A percentile compares a stretch with the other conserved stretches of the same genome.
Conservation (phyloP, 495 filamentous ascomycete species). For the Podospora pseudoanserina region DNA sequence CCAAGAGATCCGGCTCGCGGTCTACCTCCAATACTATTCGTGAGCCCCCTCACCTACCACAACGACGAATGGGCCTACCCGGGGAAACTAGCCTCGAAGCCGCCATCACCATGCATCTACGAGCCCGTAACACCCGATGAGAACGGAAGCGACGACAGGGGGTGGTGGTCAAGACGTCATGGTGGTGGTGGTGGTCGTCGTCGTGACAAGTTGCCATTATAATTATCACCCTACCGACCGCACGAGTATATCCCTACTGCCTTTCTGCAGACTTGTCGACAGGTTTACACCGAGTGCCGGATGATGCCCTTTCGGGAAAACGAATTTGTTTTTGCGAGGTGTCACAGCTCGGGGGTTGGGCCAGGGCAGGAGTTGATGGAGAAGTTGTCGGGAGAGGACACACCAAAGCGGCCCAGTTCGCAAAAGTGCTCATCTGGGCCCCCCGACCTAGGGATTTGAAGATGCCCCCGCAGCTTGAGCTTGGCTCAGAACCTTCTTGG, state of each 20-base stretch:
- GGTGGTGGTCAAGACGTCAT: neutral
- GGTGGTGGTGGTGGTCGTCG: too few relatives aligned
- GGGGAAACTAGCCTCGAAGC: neutral
- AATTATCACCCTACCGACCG: constrained; percentile 33
- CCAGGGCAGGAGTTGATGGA: too few relatives aligned
- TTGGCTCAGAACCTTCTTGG: constrained; percentile 19
- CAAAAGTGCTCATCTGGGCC: too few relatives aligned
- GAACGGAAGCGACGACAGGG: neutral
- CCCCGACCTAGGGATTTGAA: too few relatives aligned
- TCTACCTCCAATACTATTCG: too few relatives aligned
- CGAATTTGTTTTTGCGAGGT: constrained; percentile 25
- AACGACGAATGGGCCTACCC: neutral
- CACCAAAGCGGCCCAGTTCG: too few relatives aligned
- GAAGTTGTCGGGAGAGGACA: too few relatives aligned
- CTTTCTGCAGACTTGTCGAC: constrained; percentile 29
- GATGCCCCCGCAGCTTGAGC: too few relatives aligned
- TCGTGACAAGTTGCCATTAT: neutral
- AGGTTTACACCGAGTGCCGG: constrained; percentile 35
- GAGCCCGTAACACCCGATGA: neutral
- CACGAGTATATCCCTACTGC: constrained; percentile 30
- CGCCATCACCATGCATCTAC: neutral
- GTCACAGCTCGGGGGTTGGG: too few relatives aligned
- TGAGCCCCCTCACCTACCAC: too few relatives aligned
- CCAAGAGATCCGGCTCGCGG: too few relatives aligned
- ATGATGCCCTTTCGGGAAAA: constrained; percentile 34